These are phyloP conservation scores for Podaxis carcinomalis DNA, from an alignment of 768 basidiomycete species.

Conservation along the genomic window DNA sequence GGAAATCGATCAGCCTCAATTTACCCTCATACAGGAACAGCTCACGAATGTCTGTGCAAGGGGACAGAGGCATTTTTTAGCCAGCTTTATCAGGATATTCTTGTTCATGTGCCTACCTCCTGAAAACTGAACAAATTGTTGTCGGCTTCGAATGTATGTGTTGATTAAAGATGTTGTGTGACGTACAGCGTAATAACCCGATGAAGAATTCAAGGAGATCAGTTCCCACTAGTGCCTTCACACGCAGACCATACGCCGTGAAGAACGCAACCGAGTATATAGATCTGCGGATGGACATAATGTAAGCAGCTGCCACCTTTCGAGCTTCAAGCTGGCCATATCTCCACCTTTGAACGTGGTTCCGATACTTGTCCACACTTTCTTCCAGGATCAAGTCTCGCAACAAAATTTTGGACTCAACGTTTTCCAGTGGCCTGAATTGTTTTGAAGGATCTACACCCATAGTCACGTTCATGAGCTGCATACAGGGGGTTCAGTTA, in stretches of 20 bases:
- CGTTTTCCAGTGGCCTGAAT: slow-evolving; percentile 19
- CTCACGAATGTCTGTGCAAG: slow-evolving; percentile 1
- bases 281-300: slow-evolving; percentile 11
- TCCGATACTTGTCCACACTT: slow-evolving; percentile 9
- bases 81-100: background rate
- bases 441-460: slow-evolving; percentile 17
- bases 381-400: slow-evolving; percentile 15
- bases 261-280: slow-evolving; percentile 20
- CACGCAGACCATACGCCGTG: slow-evolving; percentile 20
- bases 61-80: background rate
- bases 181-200: slow-evolving; percentile 10
- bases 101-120: background rate
- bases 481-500: background rate
- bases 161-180: background rate
- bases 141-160: background rate
- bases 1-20: background rate
- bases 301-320: background rate
- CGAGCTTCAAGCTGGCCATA: background rate
- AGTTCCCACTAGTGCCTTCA: slow-evolving; percentile 15
- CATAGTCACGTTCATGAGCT: slow-evolving; percentile 23
- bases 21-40: background rate
- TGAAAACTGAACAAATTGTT: background rate
- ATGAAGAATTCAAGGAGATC: slow-evolving; percentile 17
- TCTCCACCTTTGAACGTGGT: slow-evolving; percentile 18
- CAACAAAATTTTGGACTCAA: slow-evolving; percentile 20